These are phyloP conservation scores for Apiotrichum montevideense DNA, from an alignment of 1,284 basidiomycete genomes.

Conservation along the genomic window DNA sequence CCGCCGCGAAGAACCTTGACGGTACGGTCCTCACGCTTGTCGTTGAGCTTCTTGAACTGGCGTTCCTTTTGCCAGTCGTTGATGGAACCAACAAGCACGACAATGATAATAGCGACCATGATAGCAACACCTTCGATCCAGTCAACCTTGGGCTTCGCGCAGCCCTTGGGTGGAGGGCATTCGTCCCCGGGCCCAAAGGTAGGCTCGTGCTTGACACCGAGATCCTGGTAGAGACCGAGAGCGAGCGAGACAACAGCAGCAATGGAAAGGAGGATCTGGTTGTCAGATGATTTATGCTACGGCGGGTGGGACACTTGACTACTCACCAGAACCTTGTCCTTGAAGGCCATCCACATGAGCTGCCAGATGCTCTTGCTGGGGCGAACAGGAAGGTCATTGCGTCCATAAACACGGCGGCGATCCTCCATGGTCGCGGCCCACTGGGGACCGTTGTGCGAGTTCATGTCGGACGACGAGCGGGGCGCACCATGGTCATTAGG, in stretches of 20 bases:
- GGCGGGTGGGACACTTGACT: no score
- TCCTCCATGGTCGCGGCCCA: conserved; percentile 58
- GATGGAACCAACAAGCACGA: conserved; percentile 48
- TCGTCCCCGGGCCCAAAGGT: conserved; percentile 37
- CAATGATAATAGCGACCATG: conserved; percentile 78
- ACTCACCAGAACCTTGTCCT: conserved; percentile 85
- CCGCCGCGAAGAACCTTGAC: conserved; percentile 88
- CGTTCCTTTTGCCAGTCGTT: conserved; percentile 86
- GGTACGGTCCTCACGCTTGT: conserved; percentile 89
- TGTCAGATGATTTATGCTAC: no score
- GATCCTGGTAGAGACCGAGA: conserved; percentile 87
- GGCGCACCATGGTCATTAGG: conserved; percentile 22
- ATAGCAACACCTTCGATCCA: conserved; percentile 99
- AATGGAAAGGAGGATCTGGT: conserved; percentile 75
- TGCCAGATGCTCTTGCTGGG: conserved; percentile 70
- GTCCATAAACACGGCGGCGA: conserved; percentile 69
- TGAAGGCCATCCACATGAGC: conserved; percentile 90
- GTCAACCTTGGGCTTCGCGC: conserved; percentile 60
- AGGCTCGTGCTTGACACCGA: conserved; percentile 60
- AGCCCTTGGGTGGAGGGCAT: conserved; percentile 31
- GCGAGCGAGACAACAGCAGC: conserved; percentile 90
- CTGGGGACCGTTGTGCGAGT: conserved; percentile 47
- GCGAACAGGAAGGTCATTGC: conserved; percentile 72
- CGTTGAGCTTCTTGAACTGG: conserved; percentile 87
- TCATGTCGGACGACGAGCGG: conserved; percentile 20